phyloP scores from a whole-genome alignment of 805 yeast genomes.

The Candida vartiovaarae region DNA sequence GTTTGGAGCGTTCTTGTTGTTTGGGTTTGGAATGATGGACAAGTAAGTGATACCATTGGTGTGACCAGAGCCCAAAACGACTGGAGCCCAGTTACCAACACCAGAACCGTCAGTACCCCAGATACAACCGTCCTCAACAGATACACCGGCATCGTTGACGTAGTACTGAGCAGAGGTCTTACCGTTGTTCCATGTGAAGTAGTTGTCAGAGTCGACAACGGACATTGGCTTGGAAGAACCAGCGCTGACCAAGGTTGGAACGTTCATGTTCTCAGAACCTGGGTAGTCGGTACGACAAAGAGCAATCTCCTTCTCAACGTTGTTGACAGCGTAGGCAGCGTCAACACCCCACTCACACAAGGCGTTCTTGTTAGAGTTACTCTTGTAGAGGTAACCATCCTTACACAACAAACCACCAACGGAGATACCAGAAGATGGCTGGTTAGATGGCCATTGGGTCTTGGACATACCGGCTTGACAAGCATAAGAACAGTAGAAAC shows the following conservation, averaged over 20 bases:
- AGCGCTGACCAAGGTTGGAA: constrained; percentile 76
- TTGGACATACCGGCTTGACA: constrained; percentile 99
- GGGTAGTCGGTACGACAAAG: constrained; percentile 99
- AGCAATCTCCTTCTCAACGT: constrained; percentile 64
- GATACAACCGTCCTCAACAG: constrained; percentile 81
- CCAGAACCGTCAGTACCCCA: constrained; percentile 83
- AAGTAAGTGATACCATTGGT: constrained; percentile 63
- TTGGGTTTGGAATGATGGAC: constrained; percentile 93
- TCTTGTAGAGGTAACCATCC: constrained; percentile 75
- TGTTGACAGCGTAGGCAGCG: constrained; percentile 61
- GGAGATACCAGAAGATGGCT: constrained; percentile 85
- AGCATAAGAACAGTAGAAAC: constrained; percentile 93
- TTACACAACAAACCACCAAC: constrained; percentile 91
- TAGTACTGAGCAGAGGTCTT: constrained; percentile 93
- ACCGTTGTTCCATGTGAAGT: constrained; percentile 78
- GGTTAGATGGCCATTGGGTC: constrained; percentile 92
- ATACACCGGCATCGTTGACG: constrained; percentile 94
- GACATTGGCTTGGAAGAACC: constrained; percentile 63
- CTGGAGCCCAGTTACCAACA: constrained; percentile 97
- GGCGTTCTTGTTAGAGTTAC: constrained; percentile 58
- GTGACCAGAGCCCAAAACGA: constrained; percentile 89
- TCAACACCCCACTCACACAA: constrained; percentile 86
- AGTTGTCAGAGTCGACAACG: constrained; percentile 69
- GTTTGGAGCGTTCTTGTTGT: constrained; percentile 63
- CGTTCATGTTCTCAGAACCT: constrained; percentile 97